phyloP scores from a whole-genome alignment of 2,329 filamentous ascomycete species.

The Apiospora kogelbergensis region DNA sequence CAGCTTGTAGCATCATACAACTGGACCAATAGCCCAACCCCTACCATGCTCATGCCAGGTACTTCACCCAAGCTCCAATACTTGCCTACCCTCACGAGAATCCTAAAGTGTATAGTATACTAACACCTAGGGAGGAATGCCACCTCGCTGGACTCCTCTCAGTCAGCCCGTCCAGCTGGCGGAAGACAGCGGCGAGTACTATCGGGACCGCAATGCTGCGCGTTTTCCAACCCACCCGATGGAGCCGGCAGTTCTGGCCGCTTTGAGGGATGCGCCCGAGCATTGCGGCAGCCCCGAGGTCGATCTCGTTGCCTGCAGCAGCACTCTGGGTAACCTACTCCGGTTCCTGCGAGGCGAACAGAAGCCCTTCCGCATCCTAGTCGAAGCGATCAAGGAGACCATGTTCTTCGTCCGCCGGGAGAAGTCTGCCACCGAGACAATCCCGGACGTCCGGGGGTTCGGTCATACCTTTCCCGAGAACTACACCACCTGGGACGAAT shows the following conservation, averaged over 20 bases:
- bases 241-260: slow-evolving; percentile 47
- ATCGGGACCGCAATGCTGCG: slow-evolving; percentile 54
- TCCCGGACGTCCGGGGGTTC: slow-evolving; percentile 56
- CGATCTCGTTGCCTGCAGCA: slow-evolving; percentile 61
- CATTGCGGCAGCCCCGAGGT: slow-evolving; percentile 28
- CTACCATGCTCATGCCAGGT: slow-evolving; percentile 36
- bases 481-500: slow-evolving; percentile 62
- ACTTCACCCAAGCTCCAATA: neutral
- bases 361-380: slow-evolving; percentile 56
- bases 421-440: slow-evolving; percentile 56
- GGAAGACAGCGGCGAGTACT: slow-evolving; percentile 50
- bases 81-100: too few species aligned
- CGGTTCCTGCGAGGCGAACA: slow-evolving; percentile 49
- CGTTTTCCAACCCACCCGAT: slow-evolving; percentile 48
- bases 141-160: slow-evolving; percentile 49
- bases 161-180: slow-evolving; percentile 30
- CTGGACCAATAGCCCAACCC: slow-evolving; percentile 30
- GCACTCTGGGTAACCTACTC: slow-evolving; percentile 61
- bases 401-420: slow-evolving; percentile 65
- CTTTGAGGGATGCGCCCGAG: slow-evolving; percentile 23
- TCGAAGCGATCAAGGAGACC: slow-evolving; percentile 55
- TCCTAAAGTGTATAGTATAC: slow-evolving; percentile 10
- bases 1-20: slow-evolving; percentile 35
- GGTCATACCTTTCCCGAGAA: slow-evolving; percentile 67
- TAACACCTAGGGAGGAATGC: slow-evolving; percentile 39